Base-by-base conservation (phyloP, 2,329 filamentous ascomycete genomes). In the Aureobasidium sp. region DNA sequence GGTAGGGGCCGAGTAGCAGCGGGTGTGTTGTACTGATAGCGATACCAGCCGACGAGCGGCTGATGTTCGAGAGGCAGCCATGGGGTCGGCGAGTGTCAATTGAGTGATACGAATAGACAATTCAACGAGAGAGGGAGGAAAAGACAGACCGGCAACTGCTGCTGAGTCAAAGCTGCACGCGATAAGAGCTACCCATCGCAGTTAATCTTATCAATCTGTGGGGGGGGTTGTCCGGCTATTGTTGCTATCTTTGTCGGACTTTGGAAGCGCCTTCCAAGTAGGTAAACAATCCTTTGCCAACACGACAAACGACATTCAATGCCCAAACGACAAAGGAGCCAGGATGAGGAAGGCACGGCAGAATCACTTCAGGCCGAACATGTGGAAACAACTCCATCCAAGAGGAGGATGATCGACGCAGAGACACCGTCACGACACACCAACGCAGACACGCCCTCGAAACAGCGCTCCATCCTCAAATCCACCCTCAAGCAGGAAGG, bases 1-100 rank as follows among this genome's bases (percentile, higher is more conserved):
- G 57, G 80, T 76, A 2, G 84, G 82, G 21, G 83, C 84, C 53
- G 85, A 84, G 69, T 88, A 88, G 65, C 72, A 71, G 62, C 83
- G 80, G 32, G 74, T 67, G 71, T 80, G 78, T 65, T 58, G 29
- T 13, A 64, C 50, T 11, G 66, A 61, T 34, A 62, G 58, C 11
- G 65, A 64, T 47, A 72, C 53, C 44, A 69, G 61, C 44, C 71
- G 69, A 60, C 64, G 70, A 39, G 60, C 36, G 41, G 60, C 34
- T 9, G 41, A 36, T 6, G 34, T 44, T 30, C 63, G 63, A 5
- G 61, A 27, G 36, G 54, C 21, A 1, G 62, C 45, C 58, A 63
- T 59, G 14, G 16, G 59, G 25, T 5, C 30, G 55, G 45, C 29
- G 25, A 37, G 1, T 37, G 25, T 39, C 55, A 21, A 49, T 49